These are phyloP conservation scores for Plectranthus barbatus DNA, from an alignment of 257 asterid species.

Conservation along the genomic window DNA sequence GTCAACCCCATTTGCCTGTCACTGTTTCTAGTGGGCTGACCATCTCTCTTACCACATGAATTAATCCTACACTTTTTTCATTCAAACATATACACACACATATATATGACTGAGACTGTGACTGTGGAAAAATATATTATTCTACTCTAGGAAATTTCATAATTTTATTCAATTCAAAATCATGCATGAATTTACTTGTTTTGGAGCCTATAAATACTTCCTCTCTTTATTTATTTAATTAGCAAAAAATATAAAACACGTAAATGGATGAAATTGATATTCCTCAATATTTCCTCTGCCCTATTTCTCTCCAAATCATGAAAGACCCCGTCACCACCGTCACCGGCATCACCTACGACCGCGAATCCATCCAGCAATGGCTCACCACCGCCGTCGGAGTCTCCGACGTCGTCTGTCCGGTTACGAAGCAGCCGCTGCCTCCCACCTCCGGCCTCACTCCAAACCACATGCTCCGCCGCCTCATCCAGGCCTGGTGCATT, in stretches of 20 bases:
- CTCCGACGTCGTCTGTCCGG: constrained; percentile 43
- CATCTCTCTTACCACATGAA: not conserved
- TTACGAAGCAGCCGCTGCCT: constrained; percentile 54
- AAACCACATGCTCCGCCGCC: too few relatives aligned
- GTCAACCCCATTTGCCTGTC: constrained; percentile 2
- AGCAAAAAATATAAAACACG: too few relatives aligned
- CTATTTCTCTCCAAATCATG: constrained; percentile 84
- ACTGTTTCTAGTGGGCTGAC: not conserved
- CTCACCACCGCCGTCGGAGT: constrained; percentile 22
- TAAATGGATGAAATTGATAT: constrained; percentile 50
- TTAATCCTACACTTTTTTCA: not conserved
- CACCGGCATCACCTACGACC: constrained; percentile 84
- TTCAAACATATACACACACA: not conserved
- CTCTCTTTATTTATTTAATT: not conserved
- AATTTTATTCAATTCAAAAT: not conserved
- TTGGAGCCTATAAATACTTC: not conserved
- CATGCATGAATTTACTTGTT: too few relatives aligned
- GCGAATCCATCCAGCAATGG: constrained; percentile 71
- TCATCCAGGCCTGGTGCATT: constrained; percentile 83
- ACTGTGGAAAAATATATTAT: not conserved
- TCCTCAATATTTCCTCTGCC: constrained; percentile 77
- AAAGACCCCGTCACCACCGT: constrained; percentile 76
- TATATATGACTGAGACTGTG: not conserved
- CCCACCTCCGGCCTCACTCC: constrained; percentile 58
- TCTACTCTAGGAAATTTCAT: constrained; percentile 16